Conservation (phyloP, 106 monocot genomes). For the Allium sativum region DNA sequence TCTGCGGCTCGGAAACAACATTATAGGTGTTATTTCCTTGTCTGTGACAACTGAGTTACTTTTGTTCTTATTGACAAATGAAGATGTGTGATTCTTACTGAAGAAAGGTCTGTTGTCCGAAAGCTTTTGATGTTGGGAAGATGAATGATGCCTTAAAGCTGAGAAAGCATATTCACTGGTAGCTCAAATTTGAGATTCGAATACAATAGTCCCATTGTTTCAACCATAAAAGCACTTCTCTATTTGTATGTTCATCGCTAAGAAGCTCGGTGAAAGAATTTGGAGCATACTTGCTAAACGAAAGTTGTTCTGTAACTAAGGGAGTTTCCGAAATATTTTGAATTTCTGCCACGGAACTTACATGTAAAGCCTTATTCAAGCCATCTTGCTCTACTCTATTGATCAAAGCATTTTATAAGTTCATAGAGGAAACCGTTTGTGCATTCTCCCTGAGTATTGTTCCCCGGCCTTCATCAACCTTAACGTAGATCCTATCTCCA, state of each 20-base stretch:
- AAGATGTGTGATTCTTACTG: constrained; percentile 16
- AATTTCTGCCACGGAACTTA: too few species aligned
- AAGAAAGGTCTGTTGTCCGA: constrained; percentile 28
- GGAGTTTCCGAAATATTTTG: constrained; percentile 8
- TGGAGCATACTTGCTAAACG: constrained; percentile 98
- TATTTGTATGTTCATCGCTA: constrained; percentile 90
- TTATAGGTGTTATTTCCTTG: constrained; percentile 17
- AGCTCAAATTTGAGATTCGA: constrained; percentile 73
- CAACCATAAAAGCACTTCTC: constrained; percentile 95
- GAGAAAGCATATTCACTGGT: constrained; percentile 85
- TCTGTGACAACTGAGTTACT: constrained; percentile 17
- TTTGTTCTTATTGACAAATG: constrained; percentile 17
- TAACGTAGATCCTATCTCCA: constrained; percentile 82
- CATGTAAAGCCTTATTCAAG: too few species aligned
- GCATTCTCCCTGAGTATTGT: constrained; percentile 7
- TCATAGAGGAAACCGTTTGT: constrained; percentile 12
- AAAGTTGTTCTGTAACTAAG: constrained; percentile 57
- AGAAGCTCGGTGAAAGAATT: constrained; percentile 86
- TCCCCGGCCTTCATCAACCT: constrained; percentile 12
- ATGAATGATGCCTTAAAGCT: constrained; percentile 57
- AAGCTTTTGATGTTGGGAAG: constrained; percentile 32
- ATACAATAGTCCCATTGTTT: constrained; percentile 98
- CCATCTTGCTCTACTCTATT: too few species aligned
- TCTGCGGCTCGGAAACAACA: constrained; percentile 25
- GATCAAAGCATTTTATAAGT: neutral